Percentiles rank a stretch among this genome's conserved stretches.
These are phyloP conservation scores for Microdochium nivale DNA, from an alignment of 2,329 filamentous ascomycete species.

Conservation along the genomic window DNA sequence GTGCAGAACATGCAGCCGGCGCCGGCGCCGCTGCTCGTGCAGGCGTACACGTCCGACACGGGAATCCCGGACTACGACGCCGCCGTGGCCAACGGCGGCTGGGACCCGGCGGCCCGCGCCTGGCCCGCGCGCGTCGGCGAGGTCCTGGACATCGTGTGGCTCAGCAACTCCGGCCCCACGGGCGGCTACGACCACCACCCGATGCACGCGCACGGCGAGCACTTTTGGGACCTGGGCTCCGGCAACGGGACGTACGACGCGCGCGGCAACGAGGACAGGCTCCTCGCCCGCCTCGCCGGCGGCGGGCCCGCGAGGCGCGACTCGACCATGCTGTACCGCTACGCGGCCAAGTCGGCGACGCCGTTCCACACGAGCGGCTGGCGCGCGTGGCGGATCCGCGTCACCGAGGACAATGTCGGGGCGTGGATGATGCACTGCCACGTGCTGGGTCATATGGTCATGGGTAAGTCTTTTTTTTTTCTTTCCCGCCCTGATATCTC, in stretches of 20 bases:
- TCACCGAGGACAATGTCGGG: constrained; percentile 37
- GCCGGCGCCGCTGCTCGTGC: constrained; percentile 39
- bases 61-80: constrained; percentile 44
- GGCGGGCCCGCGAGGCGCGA: constrained; percentile 30
- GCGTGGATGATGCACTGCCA: constrained; percentile 59
- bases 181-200: constrained; percentile 39
- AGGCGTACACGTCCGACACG: constrained; percentile 39
- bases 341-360: constrained; percentile 26
- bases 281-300: constrained; percentile 18
- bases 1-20: constrained; percentile 5
- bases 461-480: constrained; percentile 29
- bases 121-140: constrained; percentile 49
- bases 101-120: constrained; percentile 39
- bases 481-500: background rate
- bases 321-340: constrained; percentile 48
- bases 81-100: constrained; percentile 40
- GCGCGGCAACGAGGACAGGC: constrained; percentile 34
- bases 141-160: constrained; percentile 43
- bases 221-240: constrained; percentile 43
- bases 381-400: constrained; percentile 48
- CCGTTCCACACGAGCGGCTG: constrained; percentile 40
- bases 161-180: constrained; percentile 27
- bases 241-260: constrained; percentile 45
- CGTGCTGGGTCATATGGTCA: constrained; percentile 47
- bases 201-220: constrained; percentile 45